Percentiles rank a stretch among this genome's conserved stretches.
Evolutionary conservation across 164 flowering plant genomes (phyloP).

Genomic region (Vitis riparia): DNA sequence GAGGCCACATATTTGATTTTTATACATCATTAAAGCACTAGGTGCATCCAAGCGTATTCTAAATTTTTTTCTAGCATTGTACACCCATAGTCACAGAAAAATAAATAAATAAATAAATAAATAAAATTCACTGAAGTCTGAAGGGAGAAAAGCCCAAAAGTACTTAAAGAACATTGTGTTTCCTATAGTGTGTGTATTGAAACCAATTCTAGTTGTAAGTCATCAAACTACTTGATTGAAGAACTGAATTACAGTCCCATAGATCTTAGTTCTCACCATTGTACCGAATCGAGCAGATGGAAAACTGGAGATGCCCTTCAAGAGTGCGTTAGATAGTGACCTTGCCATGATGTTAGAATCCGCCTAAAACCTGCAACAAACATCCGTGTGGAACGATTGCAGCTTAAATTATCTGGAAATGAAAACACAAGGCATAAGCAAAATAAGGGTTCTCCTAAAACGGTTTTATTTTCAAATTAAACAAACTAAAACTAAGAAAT

Average conservation of each 20-base stretch:
- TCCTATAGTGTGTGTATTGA: not conserved
- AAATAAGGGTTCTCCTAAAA: too few relatives aligned
- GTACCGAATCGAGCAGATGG: constrained; percentile 21
- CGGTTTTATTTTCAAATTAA: too few relatives aligned
- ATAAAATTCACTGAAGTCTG: too few relatives aligned
- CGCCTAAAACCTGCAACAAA: too few relatives aligned
- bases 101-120: too few relatives aligned
- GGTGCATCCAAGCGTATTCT: too few relatives aligned
- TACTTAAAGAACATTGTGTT: not conserved
- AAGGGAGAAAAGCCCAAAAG: not conserved
- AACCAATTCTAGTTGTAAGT: too few relatives aligned
- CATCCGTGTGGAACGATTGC: too few relatives aligned
- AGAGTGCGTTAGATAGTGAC: constrained; percentile 19
- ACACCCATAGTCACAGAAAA: not conserved
- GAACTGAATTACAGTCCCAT: not conserved
- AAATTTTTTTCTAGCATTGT: not conserved
- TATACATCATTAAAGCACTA: not conserved
- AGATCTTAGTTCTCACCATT: constrained; percentile 17
- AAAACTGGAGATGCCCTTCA: constrained; percentile 25
- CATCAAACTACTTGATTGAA: not conserved
- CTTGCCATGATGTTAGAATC: too few relatives aligned
- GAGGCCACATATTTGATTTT: not conserved
- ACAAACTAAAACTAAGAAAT: too few relatives aligned
- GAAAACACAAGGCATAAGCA: too few relatives aligned
- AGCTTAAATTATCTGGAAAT: too few relatives aligned